Base-by-base conservation (phyloP, 164 flowering plant genomes). In the Cinnamomum micranthum region DNA sequence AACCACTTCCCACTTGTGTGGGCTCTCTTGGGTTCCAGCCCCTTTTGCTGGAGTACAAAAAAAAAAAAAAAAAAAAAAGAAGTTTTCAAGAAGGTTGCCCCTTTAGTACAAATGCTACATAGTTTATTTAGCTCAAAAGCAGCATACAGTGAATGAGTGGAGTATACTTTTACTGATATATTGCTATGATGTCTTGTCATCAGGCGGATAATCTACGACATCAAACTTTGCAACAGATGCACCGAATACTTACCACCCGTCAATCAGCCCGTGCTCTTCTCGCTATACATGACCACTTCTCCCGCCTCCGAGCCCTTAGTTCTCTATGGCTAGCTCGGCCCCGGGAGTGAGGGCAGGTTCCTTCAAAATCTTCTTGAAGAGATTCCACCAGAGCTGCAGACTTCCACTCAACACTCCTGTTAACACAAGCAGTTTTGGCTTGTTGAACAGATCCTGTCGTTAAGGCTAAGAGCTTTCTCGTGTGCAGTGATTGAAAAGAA, bases 261-360 rank as follows among this genome's bases (percentile, higher is more conserved):
- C 95, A 91, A 76, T 86, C 95, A 3, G 93, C 93, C n/a, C 91
- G 95, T 58, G 95, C 93, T 1, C 87, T 89, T 31, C 91, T 91
- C 6, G 87, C 89, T 25, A 85, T 89, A 51, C 76, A 75, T 63
- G 95, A 91, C 66, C 90, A 91, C 69, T 88, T 87, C 79, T 87
- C 91, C 6, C 80, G 93, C 47, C 90, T 91, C 20, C 83, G 93
- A 31, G 92, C 93, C 50, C 90, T 91, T 67, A 89, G 95, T 72
- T 88, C 95, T 68, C 84, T 89, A 17, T 91, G 93, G 95, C 81
- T 89, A 31, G 95, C 95, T 3, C 83, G 95, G 27, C 95, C 95
- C 5, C 79, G 85, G 25, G 94, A 90, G 73, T 88, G 79, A 87
- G 3, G 33, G 59, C 59, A 15, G 14, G 19, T 52, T 52, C 59